Percentiles rank a stretch among this genome's conserved stretches.
Conservation (phyloP, 306 rosid genomes). For the Medicago lupulina region DNA sequence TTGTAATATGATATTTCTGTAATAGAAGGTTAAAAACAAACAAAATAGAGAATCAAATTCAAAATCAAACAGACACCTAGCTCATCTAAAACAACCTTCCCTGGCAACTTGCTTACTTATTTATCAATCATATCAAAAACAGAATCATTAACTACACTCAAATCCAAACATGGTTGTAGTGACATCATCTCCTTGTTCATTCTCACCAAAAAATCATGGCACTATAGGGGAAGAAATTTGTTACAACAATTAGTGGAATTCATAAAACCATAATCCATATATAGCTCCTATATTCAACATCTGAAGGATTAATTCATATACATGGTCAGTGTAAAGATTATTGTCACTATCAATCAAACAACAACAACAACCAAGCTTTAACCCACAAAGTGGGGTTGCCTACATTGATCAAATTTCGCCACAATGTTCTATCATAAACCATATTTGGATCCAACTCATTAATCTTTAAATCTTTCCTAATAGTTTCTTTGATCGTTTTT, state of each 20-base stretch:
- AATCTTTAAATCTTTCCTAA: too few species aligned
- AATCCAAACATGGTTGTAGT: not conserved
- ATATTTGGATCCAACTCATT: too few species aligned
- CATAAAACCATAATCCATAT: slow-evolving; percentile 1
- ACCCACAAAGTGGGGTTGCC: too few species aligned
- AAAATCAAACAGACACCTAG: not conserved
- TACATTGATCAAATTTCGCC: too few species aligned
- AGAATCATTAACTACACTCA: not conserved
- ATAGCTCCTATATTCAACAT: not conserved
- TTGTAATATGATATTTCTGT: not conserved
- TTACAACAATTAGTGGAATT: slow-evolving; percentile 1
- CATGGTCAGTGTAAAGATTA: not conserved
- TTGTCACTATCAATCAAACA: not conserved
- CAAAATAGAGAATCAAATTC: not conserved
- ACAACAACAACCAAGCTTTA: too few species aligned
- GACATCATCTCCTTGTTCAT: slow-evolving; percentile 3
- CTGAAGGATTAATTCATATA: not conserved
- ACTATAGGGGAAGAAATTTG: not conserved
- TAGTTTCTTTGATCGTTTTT: too few species aligned
- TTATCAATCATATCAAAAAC: not conserved
- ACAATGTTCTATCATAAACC: too few species aligned
- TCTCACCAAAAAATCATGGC: slow-evolving; percentile 18
- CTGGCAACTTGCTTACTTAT: not conserved
- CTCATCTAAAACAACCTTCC: not conserved
- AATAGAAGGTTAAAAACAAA: not conserved